A percentile compares a stretch with the other conserved stretches of the same genome.
Evolutionary conservation across 495 filamentous ascomycete genomes (phyloP).

Genomic region (Baudoinia panamericana): DNA sequence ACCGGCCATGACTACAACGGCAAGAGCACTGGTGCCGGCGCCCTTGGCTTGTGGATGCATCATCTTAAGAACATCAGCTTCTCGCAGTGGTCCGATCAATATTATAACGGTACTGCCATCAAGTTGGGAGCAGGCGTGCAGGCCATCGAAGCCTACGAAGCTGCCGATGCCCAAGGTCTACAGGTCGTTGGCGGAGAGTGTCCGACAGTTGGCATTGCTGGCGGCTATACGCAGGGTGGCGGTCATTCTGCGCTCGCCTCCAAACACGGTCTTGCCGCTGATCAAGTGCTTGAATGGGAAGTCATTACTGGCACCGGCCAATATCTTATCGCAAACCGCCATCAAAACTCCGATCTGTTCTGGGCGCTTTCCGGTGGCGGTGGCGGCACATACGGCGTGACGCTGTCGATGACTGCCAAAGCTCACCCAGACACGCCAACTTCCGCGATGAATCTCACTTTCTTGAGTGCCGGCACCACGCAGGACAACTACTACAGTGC

Average conservation of each 20-base stretch:
- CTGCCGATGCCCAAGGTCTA: slow-evolving; percentile 13
- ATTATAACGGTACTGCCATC: slow-evolving; percentile 29
- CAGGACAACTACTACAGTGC: slow-evolving; percentile 36
- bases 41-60: slow-evolving; percentile 40
- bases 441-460: slow-evolving; percentile 15
- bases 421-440: slow-evolving; percentile 12
- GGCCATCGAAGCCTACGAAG: slow-evolving; percentile 18
- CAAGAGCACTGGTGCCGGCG: slow-evolving; percentile 40
- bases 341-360: slow-evolving; percentile 16
- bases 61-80: slow-evolving; percentile 37
- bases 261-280: slow-evolving; percentile 43
- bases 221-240: slow-evolving; percentile 21
- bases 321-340: slow-evolving; percentile 3
- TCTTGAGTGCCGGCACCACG: slow-evolving; percentile 9
- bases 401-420: slow-evolving; percentile 15
- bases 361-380: slow-evolving; percentile 21
- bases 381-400: slow-evolving; percentile 20
- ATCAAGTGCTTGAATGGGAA: slow-evolving; percentile 14
- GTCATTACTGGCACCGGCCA: slow-evolving; percentile 15
- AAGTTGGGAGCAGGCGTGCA: slow-evolving; percentile 19
- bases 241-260: slow-evolving; percentile 33
- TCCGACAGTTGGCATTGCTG: slow-evolving; percentile 20
- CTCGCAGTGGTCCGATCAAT: slow-evolving; percentile 28
- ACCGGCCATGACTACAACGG: slow-evolving; percentile 44
- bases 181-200: slow-evolving; percentile 20